Base-by-base conservation (phyloP, 2,329 filamentous ascomycete genomes). In the Penicillium griseofulvum region DNA sequence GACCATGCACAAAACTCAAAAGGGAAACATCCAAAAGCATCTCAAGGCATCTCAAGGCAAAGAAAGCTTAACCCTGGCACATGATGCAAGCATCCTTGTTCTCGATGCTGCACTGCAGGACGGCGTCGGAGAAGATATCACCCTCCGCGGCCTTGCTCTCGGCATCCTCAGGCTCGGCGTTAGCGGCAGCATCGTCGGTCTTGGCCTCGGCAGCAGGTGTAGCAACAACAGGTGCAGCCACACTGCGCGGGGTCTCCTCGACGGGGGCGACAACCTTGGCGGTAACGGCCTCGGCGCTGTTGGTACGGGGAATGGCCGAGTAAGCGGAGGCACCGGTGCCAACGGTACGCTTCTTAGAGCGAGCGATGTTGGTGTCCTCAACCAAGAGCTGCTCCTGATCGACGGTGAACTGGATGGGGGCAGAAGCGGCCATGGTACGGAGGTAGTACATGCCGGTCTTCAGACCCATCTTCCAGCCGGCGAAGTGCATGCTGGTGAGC, bases 401-500 rank as follows among this genome's bases (percentile, higher is more conserved):
- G 71, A 99, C 94, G 5, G 94, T 99, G 81, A 99, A 99, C 77
- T 99, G 94, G 65, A 99, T 99, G 51, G 94, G 94, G 44, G 92
- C 91, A 17, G 92, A 92, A 34, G 94, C 94, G 61, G 94, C 94
- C 86, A 96, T 94, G 45, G 94, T 99, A 69, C 94, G 91, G 67
- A 99, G 87, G 79, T 99, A 99, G 87, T 99, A 99, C 94, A 99
- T 97, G 81, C 94, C 94, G 34, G 94, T 99, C 88, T 99, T 99
- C 66, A 99, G 85, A 70, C 94, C 94, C 64, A 97, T 87, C 83
- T 97, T 99, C 94, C 94, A 99, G 68, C 94, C 94, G 46, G 94
- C 85, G 72, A 99, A 99, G 81, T 99, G 94, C 94, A 99, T 99
- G 75, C 89, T 94, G 57, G 94, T 99, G 76, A 99, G 96, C 84